phyloP scores from a whole-genome alignment of 768 basidiomycete species.

The Pholiota microspora region DNA sequence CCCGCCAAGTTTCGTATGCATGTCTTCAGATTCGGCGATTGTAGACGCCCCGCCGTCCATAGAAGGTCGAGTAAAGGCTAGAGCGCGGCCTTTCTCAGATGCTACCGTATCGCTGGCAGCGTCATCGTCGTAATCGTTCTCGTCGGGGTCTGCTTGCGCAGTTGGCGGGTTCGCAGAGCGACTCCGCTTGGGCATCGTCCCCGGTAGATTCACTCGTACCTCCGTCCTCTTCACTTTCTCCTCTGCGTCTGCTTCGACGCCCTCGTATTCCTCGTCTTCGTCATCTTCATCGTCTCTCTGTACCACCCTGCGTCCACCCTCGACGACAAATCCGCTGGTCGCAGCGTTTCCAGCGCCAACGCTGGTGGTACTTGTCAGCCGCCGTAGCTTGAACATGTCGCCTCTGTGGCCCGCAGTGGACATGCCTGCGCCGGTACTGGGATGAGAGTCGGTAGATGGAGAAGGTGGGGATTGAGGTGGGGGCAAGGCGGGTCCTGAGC shows the following conservation, averaged over 20 bases:
- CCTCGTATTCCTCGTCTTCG: conserved; percentile 4
- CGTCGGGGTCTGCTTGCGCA: neutral
- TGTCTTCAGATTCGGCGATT: neutral
- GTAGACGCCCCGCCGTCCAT: neutral
- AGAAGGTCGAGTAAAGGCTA: neutral
- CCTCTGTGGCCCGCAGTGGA: neutral
- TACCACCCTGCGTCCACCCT: neutral
- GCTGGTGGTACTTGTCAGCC: conserved; percentile 6
- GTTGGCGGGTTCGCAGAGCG: neutral
- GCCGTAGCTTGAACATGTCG: conserved; percentile 15
- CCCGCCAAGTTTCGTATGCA: neutral
- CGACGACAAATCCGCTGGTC: neutral
- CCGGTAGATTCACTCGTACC: conserved; percentile 10
- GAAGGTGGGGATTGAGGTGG: conserved; percentile 15
- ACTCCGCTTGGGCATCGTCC: neutral
- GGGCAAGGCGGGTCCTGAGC: neutral
- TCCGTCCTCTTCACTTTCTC: conserved; percentile 8
- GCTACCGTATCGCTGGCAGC: neutral
- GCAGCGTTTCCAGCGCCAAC: neutral
- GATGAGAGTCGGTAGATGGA: conserved; percentile 21
- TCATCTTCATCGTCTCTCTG: conserved; percentile 8
- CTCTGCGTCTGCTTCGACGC: conserved; percentile 5
- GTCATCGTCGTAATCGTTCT: neutral
- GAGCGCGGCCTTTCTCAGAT: neutral
- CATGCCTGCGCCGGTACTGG: conserved; percentile 14